Conservation (phyloP, 805 yeast genomes). For the Yamadazyma ubonensis region DNA sequence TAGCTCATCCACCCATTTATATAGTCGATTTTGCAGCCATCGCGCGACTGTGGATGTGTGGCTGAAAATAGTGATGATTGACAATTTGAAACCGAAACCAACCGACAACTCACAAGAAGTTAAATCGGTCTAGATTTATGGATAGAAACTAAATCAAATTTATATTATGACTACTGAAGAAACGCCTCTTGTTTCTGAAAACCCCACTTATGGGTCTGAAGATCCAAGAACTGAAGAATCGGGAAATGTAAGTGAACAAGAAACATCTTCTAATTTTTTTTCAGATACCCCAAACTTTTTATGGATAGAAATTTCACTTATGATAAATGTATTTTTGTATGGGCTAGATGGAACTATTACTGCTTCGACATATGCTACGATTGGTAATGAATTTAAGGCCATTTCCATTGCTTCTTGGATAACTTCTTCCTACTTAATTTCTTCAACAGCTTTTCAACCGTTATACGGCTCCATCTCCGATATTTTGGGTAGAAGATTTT, state of each 20-base stretch:
- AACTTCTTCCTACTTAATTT: constrained; percentile 40
- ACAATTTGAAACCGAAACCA: too few relatives aligned
- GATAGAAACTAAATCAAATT: too few relatives aligned
- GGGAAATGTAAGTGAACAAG: neutral
- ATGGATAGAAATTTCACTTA: constrained; percentile 32
- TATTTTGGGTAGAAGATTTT: constrained; percentile 34
- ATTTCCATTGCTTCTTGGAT: constrained; percentile 41
- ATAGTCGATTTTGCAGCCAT: too few relatives aligned
- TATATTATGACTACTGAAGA: too few relatives aligned
- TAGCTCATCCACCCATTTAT: too few relatives aligned
- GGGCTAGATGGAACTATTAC: constrained; percentile 51
- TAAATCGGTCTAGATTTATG: too few relatives aligned
- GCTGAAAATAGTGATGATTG: too few relatives aligned
- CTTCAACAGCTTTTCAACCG: constrained; percentile 43
- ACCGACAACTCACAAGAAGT: too few relatives aligned
- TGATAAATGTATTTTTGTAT: constrained; percentile 41
- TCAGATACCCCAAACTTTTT: constrained; percentile 21
- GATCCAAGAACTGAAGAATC: neutral
- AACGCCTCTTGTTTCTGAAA: too few relatives aligned
- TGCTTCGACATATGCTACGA: constrained; percentile 47
- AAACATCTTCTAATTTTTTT: constrained; percentile 3
- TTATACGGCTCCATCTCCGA: constrained; percentile 41
- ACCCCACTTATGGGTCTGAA: too few relatives aligned
- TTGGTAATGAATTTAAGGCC: constrained; percentile 42
- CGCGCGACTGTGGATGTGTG: too few relatives aligned